Evolutionary conservation across 176 grass and related monocot genomes (phyloP).

Genomic region (Musa beccarii): DNA sequence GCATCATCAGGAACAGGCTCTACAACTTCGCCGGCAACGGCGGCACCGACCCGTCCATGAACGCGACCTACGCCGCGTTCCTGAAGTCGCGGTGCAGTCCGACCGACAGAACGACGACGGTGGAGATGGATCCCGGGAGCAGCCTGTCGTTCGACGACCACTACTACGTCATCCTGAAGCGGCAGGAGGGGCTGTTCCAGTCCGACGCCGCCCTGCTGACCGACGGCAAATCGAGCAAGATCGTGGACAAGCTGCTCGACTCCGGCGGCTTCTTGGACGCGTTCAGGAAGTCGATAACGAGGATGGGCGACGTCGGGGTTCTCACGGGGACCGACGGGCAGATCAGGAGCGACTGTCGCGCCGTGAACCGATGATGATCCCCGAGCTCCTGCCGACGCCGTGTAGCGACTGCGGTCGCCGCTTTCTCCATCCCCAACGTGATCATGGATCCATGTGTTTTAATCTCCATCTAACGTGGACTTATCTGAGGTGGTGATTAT

Average conservation of each 20-base stretch:
- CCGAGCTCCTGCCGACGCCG: no score
- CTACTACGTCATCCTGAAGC: conserved; percentile 57
- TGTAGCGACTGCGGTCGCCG: no score
- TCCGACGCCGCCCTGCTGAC: conserved; percentile 48
- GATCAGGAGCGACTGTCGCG: conserved; percentile 42
- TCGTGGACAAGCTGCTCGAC: conserved; percentile 33
- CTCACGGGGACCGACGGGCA: conserved; percentile 18
- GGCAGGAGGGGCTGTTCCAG: conserved; percentile 31
- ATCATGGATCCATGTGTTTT: no score
- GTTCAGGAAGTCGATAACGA: conserved; percentile 39
- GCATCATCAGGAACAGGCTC: conserved; percentile 43
- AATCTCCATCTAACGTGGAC: no score
- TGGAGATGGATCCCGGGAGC: conserved; percentile 45
- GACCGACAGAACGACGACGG: conserved; percentile 17
- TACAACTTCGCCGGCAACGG: conserved; percentile 41
- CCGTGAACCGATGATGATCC: background rate
- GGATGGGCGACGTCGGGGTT: conserved; percentile 42
- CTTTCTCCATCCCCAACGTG: no score
- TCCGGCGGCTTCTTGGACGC: conserved; percentile 22
- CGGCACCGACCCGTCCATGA: background rate
- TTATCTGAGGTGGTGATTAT: no score
- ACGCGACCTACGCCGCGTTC: background rate
- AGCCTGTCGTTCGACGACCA: conserved; percentile 37
- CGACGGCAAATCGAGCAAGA: background rate
- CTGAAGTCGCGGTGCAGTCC: background rate